These are phyloP conservation scores for Lichtheimia ornata DNA, from an alignment of 371 early-diverging fungal species.

Conservation along the genomic window DNA sequence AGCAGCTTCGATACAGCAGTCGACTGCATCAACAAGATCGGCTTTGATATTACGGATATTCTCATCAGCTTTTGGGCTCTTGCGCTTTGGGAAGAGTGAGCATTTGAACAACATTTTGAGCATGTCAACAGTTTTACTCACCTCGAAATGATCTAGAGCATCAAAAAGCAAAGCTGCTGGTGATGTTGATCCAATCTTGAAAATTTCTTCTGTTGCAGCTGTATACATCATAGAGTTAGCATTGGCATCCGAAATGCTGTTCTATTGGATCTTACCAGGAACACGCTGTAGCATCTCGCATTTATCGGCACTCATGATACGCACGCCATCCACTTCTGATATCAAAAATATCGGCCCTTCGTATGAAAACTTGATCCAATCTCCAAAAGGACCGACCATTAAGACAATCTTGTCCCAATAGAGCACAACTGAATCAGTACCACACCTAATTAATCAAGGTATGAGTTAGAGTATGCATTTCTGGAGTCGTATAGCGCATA, in stretches of 20 bases:
- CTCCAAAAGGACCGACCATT: slow-evolving; percentile 94
- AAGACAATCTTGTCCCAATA: slow-evolving; percentile 83
- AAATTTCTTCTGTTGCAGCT: slow-evolving; percentile 83
- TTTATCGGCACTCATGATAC: slow-evolving; percentile 80
- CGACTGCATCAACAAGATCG: slow-evolving; percentile 85
- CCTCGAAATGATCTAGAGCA: slow-evolving; percentile 89
- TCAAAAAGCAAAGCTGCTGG: slow-evolving; percentile 94
- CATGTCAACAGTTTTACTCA: slow-evolving; percentile 20
- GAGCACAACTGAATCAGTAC: slow-evolving; percentile 90
- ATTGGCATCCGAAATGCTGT: neutral
- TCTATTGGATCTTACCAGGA: slow-evolving; percentile 58
- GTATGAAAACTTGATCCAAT: slow-evolving; percentile 81
- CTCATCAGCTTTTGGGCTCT: slow-evolving; percentile 92
- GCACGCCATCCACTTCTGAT: slow-evolving; percentile 92
- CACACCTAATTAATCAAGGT: slow-evolving; percentile 67
- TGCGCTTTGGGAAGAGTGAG: slow-evolving; percentile 42
- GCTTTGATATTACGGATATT: slow-evolving; percentile 85
- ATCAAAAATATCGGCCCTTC: slow-evolving; percentile 81
- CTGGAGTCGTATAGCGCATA: neutral
- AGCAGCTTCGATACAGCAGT: slow-evolving; percentile 93
- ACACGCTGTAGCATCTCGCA: slow-evolving; percentile 90
- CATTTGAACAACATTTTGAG: neutral
- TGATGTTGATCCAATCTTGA: slow-evolving; percentile 92
- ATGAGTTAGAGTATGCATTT: too few species aligned
- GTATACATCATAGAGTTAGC: neutral